Evolutionary conservation across 2,329 filamentous ascomycete genomes (phyloP).

Genomic region (Fusarium sp.): DNA sequence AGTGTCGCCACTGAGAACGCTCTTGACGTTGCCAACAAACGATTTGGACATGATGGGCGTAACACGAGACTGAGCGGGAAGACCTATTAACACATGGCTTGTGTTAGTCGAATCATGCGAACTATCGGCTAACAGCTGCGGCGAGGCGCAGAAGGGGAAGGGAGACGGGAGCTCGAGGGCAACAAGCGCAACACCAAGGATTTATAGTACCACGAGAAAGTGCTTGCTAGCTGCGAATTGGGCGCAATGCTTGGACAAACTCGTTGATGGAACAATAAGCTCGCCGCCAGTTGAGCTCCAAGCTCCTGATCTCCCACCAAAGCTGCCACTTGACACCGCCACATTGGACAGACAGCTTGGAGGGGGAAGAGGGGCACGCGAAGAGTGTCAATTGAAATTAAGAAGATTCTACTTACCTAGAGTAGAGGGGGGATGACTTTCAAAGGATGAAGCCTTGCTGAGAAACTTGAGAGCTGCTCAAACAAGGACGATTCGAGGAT

Average conservation of each 20-base stretch:
- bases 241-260: background rate
- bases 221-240: background rate
- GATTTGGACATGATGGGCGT: constrained; percentile 61
- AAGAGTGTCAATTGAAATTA: background rate
- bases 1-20: constrained; percentile 93
- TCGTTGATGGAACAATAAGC: background rate
- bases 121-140: background rate
- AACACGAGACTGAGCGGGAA: constrained; percentile 35
- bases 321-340: constrained; percentile 33
- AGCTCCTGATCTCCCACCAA: constrained; percentile 15
- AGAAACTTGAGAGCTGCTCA: constrained; percentile 35
- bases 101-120: constrained; percentile 29
- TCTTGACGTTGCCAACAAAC: constrained; percentile 85
- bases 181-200: background rate
- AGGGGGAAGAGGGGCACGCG: background rate
- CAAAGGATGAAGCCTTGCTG: constrained; percentile 33
- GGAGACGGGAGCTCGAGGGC: background rate
- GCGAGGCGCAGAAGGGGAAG: background rate
- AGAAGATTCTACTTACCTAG: constrained; percentile 39
- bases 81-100: constrained; percentile 26
- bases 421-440: constrained; percentile 10
- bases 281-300: constrained; percentile 15
- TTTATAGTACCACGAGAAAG: background rate
- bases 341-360: background rate
- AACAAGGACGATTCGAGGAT: constrained; percentile 33